Evolutionary conservation across 345 rosid species (phyloP).

Genomic region (Gossypium anomalum): DNA sequence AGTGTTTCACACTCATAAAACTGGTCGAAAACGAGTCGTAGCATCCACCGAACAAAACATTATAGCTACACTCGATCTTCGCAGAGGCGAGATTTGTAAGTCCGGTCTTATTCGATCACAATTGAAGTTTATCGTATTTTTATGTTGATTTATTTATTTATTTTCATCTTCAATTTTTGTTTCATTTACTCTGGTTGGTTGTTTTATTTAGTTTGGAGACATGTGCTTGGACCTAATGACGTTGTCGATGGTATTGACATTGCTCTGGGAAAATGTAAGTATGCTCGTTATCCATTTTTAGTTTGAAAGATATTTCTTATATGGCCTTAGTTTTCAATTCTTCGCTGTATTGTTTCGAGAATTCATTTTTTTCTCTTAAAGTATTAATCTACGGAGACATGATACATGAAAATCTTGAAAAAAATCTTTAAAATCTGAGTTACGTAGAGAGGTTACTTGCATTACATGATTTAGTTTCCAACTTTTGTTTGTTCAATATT

Average conservation of each 20-base stretch:
- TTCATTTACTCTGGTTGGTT: not conserved
- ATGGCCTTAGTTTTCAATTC: not conserved
- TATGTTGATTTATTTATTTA: too few relatives aligned
- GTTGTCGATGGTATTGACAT: constrained; percentile 67
- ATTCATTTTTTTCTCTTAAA: not conserved
- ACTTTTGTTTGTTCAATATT: not conserved
- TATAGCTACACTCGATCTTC: constrained; percentile 92
- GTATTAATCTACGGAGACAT: not conserved
- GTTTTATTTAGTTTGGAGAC: constrained; percentile 80
- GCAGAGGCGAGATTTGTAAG: constrained; percentile 89
- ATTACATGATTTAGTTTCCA: not conserved
- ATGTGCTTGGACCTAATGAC: constrained; percentile 69
- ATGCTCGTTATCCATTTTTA: not conserved
- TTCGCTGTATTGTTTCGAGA: not conserved
- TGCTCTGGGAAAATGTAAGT: constrained; percentile 79
- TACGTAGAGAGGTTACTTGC: not conserved
- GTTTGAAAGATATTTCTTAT: not conserved
- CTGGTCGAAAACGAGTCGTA: constrained; percentile 85
- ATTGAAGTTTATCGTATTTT: not conserved
- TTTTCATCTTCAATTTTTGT: not conserved
- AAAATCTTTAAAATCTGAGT: not conserved
- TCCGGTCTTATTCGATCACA: not conserved
- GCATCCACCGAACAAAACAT: constrained; percentile 89
- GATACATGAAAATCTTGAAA: not conserved
- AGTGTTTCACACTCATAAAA: constrained; percentile 93